A percentile compares a stretch with the other conserved stretches of the same genome.
phyloP scores from a whole-genome alignment of 1,284 basidiomycete genomes.

The Meripilus lineatus region DNA sequence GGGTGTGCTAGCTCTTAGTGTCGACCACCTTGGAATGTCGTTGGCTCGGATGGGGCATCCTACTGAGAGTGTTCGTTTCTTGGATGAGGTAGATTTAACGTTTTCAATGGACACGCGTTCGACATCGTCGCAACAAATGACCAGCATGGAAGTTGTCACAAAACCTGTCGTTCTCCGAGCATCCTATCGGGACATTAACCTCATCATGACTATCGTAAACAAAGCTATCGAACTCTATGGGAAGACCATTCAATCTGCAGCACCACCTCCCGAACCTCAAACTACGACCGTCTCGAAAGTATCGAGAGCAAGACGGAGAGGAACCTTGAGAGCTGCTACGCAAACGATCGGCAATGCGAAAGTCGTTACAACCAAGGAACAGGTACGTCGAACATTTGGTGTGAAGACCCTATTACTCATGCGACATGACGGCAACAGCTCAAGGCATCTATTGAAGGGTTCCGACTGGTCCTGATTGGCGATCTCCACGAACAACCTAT shows the following conservation, averaged over 20 bases:
- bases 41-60: conserved; percentile 85
- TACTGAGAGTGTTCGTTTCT: conserved; percentile 83
- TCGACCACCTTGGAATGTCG: conserved; percentile 91
- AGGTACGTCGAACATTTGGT: conserved; percentile 40
- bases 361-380: conserved; percentile 76
- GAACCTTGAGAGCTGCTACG: conserved; percentile 40
- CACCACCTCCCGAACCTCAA: conserved; percentile 5
- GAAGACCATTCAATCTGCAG: conserved; percentile 13
- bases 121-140: conserved; percentile 71
- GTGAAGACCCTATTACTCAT: not conserved
- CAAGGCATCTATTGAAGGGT: conserved; percentile 82
- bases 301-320: conserved; percentile 6
- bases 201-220: conserved; percentile 88
- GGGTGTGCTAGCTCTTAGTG: conserved; percentile 80
- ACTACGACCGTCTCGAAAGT: not conserved
- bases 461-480: conserved; percentile 92
- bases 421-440: conserved; percentile 47
- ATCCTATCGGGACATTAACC: conserved; percentile 88
- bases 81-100: conserved; percentile 91
- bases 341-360: conserved; percentile 48
- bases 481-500: conserved; percentile 95
- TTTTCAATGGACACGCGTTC: conserved; percentile 83
- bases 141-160: conserved; percentile 80
- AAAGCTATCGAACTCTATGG: conserved; percentile 76
- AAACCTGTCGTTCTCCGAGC: conserved; percentile 89